Percentiles rank a stretch among this genome's conserved stretches.
Conservation (phyloP, 495 filamentous ascomycete species). For the Oleoguttula mirabilis region DNA sequence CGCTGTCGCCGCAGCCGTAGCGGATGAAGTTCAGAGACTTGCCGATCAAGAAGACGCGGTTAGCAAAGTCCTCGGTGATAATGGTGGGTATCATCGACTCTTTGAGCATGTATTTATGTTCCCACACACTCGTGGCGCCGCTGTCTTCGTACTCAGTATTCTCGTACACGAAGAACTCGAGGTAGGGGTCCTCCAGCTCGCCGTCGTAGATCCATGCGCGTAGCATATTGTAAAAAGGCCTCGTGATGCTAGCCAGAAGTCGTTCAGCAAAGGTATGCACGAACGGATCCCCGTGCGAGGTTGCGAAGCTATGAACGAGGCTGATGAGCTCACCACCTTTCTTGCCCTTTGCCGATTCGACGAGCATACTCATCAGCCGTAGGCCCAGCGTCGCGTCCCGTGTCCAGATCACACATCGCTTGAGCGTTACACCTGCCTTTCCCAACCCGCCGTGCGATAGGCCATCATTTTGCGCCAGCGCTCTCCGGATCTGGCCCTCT, state of each 20-base stretch:
- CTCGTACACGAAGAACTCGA: slow-evolving; percentile 91
- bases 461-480: slow-evolving; percentile 53
- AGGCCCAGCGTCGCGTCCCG: slow-evolving; percentile 94
- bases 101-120: slow-evolving; percentile 87
- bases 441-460: slow-evolving; percentile 55
- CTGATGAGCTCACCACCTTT: slow-evolving; percentile 92
- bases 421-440: slow-evolving; percentile 88
- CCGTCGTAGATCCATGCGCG: slow-evolving; percentile 97
- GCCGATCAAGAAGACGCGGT: slow-evolving; percentile 92
- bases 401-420: slow-evolving; percentile 94
- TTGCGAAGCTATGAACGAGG: slow-evolving; percentile 83
- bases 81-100: slow-evolving; percentile 83
- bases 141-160: slow-evolving; percentile 40
- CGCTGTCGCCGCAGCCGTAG: slow-evolving; percentile 81
- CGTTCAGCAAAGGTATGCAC: slow-evolving; percentile 91
- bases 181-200: slow-evolving; percentile 88
- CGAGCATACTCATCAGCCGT: slow-evolving; percentile 85
- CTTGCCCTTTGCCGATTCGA: slow-evolving; percentile 72
- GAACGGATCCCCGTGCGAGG: slow-evolving; percentile 89
- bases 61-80: slow-evolving; percentile 79
- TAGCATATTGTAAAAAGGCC: slow-evolving; percentile 94
- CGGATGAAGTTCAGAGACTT: slow-evolving; percentile 98
- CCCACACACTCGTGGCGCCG: slow-evolving; percentile 84
- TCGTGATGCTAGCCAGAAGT: slow-evolving; percentile 78
- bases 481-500: slow-evolving; percentile 84